Evolutionary conservation across 2,329 filamentous ascomycete species (phyloP).

Genomic region (Curvularia verruculosa): DNA sequence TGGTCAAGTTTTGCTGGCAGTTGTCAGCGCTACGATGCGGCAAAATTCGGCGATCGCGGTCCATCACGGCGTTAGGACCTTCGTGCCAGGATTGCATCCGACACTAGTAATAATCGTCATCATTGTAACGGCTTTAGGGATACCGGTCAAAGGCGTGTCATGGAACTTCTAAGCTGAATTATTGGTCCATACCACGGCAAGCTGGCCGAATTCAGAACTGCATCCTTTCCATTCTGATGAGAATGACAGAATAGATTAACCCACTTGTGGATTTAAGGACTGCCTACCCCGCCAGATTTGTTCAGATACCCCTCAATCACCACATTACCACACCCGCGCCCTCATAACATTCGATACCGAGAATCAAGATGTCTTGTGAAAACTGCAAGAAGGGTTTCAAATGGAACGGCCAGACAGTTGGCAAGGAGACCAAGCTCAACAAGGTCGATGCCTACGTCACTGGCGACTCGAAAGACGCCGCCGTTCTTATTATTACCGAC

Average conservation of each 20-base stretch:
- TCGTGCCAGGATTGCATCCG: conserved; percentile 1
- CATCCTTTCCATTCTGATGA: neutral
- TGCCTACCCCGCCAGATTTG: conserved; percentile 3
- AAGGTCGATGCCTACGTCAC: conserved; percentile 51
- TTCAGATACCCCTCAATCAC: neutral
- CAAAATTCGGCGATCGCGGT: conserved; percentile 3
- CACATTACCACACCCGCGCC: neutral
- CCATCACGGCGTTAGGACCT: neutral
- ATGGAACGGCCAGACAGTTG: conserved; percentile 48
- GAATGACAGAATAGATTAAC: neutral
- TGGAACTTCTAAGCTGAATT: neutral
- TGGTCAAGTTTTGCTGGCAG: neutral
- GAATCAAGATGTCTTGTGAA: conserved; percentile 38
- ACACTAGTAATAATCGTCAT: conserved; percentile 5
- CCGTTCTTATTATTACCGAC: conserved; percentile 54
- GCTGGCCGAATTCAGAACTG: conserved; percentile 1
- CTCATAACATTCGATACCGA: neutral
- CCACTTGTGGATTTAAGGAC: conserved; percentile 10
- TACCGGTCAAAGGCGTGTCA: neutral
- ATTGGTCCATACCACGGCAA: conserved; percentile 3
- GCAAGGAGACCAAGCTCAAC: conserved; percentile 48
- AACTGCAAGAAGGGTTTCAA: conserved; percentile 49
- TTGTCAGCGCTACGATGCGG: neutral
- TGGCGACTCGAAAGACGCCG: conserved; percentile 52
- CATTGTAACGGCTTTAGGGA: neutral